Base-by-base conservation (phyloP, 352 stramenopile genomes). In the Pythium sp. region DNA sequence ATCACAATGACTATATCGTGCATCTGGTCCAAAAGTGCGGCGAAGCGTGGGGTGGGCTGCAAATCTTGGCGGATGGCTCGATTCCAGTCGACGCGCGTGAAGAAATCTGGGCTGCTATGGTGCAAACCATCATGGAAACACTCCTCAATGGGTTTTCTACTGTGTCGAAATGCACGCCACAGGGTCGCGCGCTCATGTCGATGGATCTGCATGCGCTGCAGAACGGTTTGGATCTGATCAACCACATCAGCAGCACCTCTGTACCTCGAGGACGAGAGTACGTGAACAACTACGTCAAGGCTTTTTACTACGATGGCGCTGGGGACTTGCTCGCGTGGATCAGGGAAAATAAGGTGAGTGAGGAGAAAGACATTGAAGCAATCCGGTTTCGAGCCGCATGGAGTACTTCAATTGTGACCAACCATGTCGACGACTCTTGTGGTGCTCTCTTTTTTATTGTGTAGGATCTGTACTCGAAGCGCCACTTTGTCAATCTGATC, bases 111-210 rank as follows among this genome's bases (percentile, higher is more conserved):
- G 70, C 74, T 1, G 73, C 81, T 22, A 84, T 97, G 65, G 83
- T 97, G 57, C 87, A 97, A 49, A 78, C 77, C 6, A 84, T 92
- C n/a, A 90, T 98, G 76, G 87, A 97, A 71, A 79, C 90, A 32
- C 75, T 99, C 28, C 69, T 99, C 14, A 87, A 96, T 34, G 94
- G 91, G 1, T 98, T 98, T 69, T 87, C 92, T 0, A 83, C 81
- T n/a, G 81, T 98, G 14, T 20, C 77, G 26, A 91, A 85, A 64
- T 98, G 96, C 72, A 98, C 92, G 5, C 96, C 92, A 2, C 97
- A 99, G 77, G 97, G 97, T 3, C 83, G 97, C 56, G 93, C 97
- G 5, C 82, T 98, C 28, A 99, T 99, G 97, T 95, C 91, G 55
- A 97, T 99, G 83, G 97, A 99, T 70, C 74, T 99, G 58, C 84